Evolutionary conservation across 148 eudicot genomes (phyloP).

Genomic region (Camellia granthamiana): DNA sequence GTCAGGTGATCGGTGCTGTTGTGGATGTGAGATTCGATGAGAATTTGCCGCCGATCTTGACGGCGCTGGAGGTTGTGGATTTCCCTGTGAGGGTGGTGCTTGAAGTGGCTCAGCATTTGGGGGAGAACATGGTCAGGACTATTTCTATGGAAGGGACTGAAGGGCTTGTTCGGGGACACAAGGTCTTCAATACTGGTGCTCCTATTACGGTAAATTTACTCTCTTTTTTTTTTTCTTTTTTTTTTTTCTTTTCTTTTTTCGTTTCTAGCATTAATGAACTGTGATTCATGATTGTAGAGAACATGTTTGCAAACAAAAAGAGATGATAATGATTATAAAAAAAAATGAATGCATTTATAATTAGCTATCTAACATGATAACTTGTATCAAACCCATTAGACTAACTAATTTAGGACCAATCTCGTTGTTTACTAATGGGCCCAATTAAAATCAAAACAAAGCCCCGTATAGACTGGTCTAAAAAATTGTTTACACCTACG

Average conservation of each 20-base stretch:
- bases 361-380: no score
- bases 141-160: constrained; percentile 86
- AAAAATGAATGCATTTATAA: no score
- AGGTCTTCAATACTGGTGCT: constrained; percentile 71
- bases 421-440: no score
- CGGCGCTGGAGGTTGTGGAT: constrained; percentile 66
- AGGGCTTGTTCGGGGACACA: constrained; percentile 68
- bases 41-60: constrained; percentile 39
- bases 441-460: no score
- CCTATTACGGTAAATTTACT: constrained; percentile 49
- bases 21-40: constrained; percentile 49
- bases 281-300: no score
- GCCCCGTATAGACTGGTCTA: no score
- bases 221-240: not conserved
- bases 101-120: constrained; percentile 81
- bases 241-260: not conserved
- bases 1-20: constrained; percentile 75
- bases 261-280: no score
- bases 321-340: no score
- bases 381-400: no score
- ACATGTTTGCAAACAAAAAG: no score
- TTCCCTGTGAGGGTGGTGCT: constrained; percentile 52
- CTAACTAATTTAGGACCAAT: no score
- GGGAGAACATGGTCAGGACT: constrained; percentile 68
- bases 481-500: no score